Percentiles rank a stretch among this genome's conserved stretches.
phyloP scores from a whole-genome alignment of 331 rosid genomes.

The Pyracantha coccinea region DNA sequence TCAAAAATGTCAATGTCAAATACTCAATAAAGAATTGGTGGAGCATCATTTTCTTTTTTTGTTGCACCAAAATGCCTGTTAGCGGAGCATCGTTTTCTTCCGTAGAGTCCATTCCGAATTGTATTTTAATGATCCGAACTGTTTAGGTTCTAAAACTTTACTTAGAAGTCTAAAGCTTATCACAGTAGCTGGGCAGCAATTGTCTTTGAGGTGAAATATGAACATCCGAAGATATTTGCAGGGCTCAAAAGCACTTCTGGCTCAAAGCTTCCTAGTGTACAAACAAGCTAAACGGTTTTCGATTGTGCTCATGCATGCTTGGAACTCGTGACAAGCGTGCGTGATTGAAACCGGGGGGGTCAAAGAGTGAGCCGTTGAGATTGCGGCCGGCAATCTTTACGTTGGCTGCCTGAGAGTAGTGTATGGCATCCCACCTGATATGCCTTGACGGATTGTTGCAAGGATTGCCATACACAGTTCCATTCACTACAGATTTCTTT shows the following conservation, averaged over 20 bases:
- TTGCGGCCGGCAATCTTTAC: slow-evolving; percentile 40
- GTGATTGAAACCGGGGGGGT: slow-evolving; percentile 55
- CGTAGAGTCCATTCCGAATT: background rate
- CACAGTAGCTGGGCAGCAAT: background rate
- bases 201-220: slow-evolving; percentile 5
- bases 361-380: slow-evolving; percentile 49
- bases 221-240: background rate
- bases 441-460: slow-evolving; percentile 65
- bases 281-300: background rate
- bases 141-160: background rate
- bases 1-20: background rate
- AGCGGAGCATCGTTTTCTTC: background rate
- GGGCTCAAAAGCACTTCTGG: background rate
- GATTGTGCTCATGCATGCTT: background rate
- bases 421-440: slow-evolving; percentile 88
- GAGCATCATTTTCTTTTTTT: slow-evolving; percentile 20
- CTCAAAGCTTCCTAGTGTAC: background rate
- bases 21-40: slow-evolving; percentile 16
- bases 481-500: slow-evolving; percentile 48
- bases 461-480: slow-evolving; percentile 67
- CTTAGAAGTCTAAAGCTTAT: background rate
- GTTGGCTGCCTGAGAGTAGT: slow-evolving; percentile 76
- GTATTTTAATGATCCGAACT: background rate
- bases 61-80: slow-evolving; percentile 35
- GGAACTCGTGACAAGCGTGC: slow-evolving; percentile 40